These are phyloP conservation scores for Candida stauntonica DNA, from an alignment of 805 yeast species.

Conservation along the genomic window DNA sequence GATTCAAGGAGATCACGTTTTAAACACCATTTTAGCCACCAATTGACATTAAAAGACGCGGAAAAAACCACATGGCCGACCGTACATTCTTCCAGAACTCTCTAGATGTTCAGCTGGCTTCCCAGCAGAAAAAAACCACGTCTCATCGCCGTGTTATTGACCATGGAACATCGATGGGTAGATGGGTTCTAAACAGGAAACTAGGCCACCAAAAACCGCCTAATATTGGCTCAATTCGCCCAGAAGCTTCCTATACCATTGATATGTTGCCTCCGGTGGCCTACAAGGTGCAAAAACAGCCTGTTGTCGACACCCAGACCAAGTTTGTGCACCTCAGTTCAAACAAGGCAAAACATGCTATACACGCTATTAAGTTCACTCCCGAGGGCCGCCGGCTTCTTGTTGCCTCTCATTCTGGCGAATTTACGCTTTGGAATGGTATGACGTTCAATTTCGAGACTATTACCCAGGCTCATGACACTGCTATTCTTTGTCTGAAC, in stretches of 20 bases:
- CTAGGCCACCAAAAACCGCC: conserved; percentile 38
- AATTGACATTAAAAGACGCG: conserved; percentile 1
- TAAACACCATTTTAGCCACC: neutral
- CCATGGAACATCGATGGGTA: conserved; percentile 69
- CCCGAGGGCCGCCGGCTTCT: conserved; percentile 91
- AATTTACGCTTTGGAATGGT: conserved; percentile 96
- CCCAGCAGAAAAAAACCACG: conserved; percentile 43
- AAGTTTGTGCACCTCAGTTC: conserved; percentile 89
- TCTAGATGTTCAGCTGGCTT: conserved; percentile 26
- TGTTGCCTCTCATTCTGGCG: conserved; percentile 91
- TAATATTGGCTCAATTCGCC: conserved; percentile 48
- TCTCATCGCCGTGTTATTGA: conserved; percentile 70
- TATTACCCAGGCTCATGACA: conserved; percentile 97
- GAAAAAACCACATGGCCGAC: no score
- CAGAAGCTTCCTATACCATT: conserved; percentile 62
- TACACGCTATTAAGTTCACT: conserved; percentile 90
- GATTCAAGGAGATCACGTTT: neutral
- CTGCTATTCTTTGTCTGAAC: conserved; percentile 71
- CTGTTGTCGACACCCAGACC: conserved; percentile 60
- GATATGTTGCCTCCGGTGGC: conserved; percentile 65
- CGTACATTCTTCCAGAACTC: conserved; percentile 21
- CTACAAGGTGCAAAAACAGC: conserved; percentile 36
- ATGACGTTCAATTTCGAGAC: conserved; percentile 93
- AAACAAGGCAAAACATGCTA: conserved; percentile 88
- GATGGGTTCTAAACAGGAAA: conserved; percentile 50